Evolutionary conservation across 208 protist genomes (phyloP).

Genomic region (Strigomonas galati): DNA sequence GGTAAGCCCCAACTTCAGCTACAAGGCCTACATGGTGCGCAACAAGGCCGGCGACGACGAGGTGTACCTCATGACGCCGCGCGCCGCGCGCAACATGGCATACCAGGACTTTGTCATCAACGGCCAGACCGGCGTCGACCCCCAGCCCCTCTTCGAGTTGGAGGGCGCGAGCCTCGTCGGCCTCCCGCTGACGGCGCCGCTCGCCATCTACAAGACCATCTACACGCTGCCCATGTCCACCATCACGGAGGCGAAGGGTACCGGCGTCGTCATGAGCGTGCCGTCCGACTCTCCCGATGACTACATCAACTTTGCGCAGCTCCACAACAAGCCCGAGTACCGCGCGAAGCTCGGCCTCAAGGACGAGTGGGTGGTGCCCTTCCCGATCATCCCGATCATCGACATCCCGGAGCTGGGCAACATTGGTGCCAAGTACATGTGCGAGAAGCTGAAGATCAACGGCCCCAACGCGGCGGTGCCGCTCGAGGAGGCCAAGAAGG

Average conservation of each 20-base stretch:
- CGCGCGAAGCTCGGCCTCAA: constrained; percentile 92
- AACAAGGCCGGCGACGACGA: constrained; percentile 79
- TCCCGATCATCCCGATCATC: constrained; percentile 96
- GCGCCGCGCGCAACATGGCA: constrained; percentile 94
- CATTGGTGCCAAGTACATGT: constrained; percentile 83
- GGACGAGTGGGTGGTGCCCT: constrained; percentile 95
- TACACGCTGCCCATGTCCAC: constrained; percentile 98
- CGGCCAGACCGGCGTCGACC: constrained; percentile 75
- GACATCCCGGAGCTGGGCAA: constrained; percentile 90
- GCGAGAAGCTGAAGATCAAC: constrained; percentile 96
- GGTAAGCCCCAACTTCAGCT: constrained; percentile 95
- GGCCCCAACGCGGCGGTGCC: constrained; percentile 94
- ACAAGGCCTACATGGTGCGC: constrained; percentile 93
- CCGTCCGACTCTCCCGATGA: constrained; percentile 99
- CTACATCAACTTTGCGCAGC: constrained; percentile 96
- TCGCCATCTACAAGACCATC: constrained; percentile 80
- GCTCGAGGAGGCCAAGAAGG: constrained; percentile 97
- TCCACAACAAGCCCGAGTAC: constrained; percentile 94
- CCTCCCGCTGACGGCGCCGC: constrained; percentile 90
- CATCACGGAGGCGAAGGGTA: constrained; percentile 97
- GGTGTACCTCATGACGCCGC: constrained; percentile 94
- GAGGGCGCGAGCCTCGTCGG: constrained; percentile 94
- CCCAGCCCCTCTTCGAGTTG: constrained; percentile 82
- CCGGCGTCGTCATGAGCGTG: constrained; percentile 98
- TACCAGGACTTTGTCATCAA: constrained; percentile 94